These are phyloP conservation scores for Irpex sp. DNA, from an alignment of 1,284 basidiomycete genomes.

Conservation along the genomic window DNA sequence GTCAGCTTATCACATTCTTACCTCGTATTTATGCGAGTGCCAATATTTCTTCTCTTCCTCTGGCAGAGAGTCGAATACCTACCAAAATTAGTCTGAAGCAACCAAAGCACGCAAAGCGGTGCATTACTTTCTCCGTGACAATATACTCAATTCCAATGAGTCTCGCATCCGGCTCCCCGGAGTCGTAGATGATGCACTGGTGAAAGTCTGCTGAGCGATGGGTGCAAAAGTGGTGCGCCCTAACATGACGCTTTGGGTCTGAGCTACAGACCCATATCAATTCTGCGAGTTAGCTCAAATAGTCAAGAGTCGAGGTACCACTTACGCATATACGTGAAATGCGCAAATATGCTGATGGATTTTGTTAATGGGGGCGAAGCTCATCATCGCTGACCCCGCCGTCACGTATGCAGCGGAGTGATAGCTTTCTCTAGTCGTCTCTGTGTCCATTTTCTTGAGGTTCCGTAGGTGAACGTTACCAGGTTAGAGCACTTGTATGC, in stretches of 20 bases:
- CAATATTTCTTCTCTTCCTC: constrained; percentile 44
- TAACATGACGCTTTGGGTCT: constrained; percentile 33
- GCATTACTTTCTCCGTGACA: constrained; percentile 33
- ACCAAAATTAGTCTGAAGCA: neutral
- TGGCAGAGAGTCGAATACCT: constrained; percentile 36
- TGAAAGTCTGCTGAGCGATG: constrained; percentile 29
- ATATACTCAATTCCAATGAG: constrained; percentile 52
- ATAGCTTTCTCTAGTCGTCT: constrained; percentile 23
- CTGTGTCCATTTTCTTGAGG: constrained; percentile 17
- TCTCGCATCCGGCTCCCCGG: constrained; percentile 35
- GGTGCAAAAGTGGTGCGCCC: constrained; percentile 40
- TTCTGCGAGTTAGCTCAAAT: neutral
- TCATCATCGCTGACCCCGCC: constrained; percentile 36
- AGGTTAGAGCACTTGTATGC: neutral
- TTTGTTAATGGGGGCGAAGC: constrained; percentile 38
- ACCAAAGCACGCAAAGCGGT: neutral
- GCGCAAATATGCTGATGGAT: constrained; percentile 47
- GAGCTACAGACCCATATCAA: constrained; percentile 19
- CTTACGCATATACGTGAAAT: constrained; percentile 34
- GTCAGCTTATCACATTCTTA: neutral
- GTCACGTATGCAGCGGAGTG: constrained; percentile 24
- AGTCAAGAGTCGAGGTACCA: neutral
- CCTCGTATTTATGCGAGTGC: constrained; percentile 38
- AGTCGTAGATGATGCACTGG: constrained; percentile 41
- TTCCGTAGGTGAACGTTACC: neutral